These are phyloP conservation scores for Dryadomyces quercivorus DNA, from an alignment of 2,329 filamentous ascomycete species.

Conservation along the genomic window DNA sequence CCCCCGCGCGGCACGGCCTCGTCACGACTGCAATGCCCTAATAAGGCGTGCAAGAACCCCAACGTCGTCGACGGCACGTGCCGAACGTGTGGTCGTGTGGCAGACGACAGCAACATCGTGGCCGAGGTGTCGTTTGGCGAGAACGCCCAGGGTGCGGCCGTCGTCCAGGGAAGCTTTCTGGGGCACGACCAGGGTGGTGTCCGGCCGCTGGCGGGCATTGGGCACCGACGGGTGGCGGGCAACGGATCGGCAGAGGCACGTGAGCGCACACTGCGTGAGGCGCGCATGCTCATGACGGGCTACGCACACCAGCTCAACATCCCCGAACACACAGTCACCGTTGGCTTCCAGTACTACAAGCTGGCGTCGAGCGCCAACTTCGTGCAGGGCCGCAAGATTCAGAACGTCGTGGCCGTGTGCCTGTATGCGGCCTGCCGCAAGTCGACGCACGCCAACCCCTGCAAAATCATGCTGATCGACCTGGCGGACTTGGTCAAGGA, in stretches of 20 bases:
- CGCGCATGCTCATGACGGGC: conserved; percentile 46
- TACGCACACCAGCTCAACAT: conserved; percentile 48
- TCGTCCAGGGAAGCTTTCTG: conserved; percentile 84
- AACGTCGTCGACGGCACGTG: conserved; percentile 59
- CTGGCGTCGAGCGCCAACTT: conserved; percentile 64
- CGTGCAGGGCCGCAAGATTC: conserved; percentile 73
- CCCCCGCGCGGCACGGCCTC: conserved; percentile 15
- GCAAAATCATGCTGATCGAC: conserved; percentile 88
- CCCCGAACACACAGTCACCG: conserved; percentile 49
- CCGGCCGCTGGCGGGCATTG: conserved; percentile 48
- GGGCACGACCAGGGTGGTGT: conserved; percentile 75
- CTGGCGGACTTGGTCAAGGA: conserved; percentile 72
- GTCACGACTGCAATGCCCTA: conserved; percentile 35
- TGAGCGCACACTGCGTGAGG: conserved; percentile 48
- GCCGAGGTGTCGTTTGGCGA: conserved; percentile 88
- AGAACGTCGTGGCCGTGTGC: conserved; percentile 79
- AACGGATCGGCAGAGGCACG: conserved; percentile 43
- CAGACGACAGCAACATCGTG: conserved; percentile 80
- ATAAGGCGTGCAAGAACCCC: conserved; percentile 47
- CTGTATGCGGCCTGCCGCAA: conserved; percentile 81
- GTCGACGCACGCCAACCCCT: conserved; percentile 44
- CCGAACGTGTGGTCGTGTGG: conserved; percentile 70
- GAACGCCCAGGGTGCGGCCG: conserved; percentile 68
- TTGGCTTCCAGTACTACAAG: conserved; percentile 63
- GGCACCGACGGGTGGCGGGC: conserved; percentile 42